Evolutionary conservation across 2,329 filamentous ascomycete species (phyloP).

Genomic region (Trichophyton verrucosum): DNA sequence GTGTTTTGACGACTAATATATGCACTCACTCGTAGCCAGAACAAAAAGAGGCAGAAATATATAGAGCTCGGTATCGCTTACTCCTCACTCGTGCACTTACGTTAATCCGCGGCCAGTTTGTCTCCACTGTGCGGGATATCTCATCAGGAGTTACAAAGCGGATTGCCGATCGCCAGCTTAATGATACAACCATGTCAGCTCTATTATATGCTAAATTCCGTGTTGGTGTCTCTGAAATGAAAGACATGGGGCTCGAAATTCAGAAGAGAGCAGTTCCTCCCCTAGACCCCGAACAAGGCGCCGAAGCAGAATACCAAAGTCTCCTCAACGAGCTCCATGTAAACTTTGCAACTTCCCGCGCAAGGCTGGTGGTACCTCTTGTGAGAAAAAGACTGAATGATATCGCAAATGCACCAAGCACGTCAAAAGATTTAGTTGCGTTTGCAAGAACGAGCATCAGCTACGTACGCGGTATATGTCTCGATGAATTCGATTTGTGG

Average conservation of each 20-base stretch:
- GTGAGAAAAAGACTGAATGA: slow-evolving; percentile 48
- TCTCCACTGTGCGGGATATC: slow-evolving; percentile 49
- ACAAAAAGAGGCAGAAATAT: slow-evolving; percentile 78
- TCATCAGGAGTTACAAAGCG: slow-evolving; percentile 50
- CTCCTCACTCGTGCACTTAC: slow-evolving; percentile 59
- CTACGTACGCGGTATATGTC: slow-evolving; percentile 52
- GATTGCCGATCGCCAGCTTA: slow-evolving; percentile 54
- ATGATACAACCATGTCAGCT: slow-evolving; percentile 59
- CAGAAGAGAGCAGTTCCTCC: slow-evolving; percentile 53
- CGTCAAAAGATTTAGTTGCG: slow-evolving; percentile 50
- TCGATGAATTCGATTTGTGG: slow-evolving; percentile 58
- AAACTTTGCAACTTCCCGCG: slow-evolving; percentile 48
- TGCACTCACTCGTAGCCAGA: slow-evolving; percentile 43
- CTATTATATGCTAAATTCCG: slow-evolving; percentile 60
- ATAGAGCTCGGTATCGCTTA: slow-evolving; percentile 74
- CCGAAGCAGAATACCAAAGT: slow-evolving; percentile 53
- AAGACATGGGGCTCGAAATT: slow-evolving; percentile 54
- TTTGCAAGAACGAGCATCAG: slow-evolving; percentile 54
- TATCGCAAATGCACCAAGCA: slow-evolving; percentile 46
- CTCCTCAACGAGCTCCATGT: slow-evolving; percentile 53
- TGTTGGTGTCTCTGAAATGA: slow-evolving; percentile 52
- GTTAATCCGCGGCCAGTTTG: slow-evolving; percentile 55
- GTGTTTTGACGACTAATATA: slow-evolving; percentile 9
- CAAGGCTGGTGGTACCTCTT: slow-evolving; percentile 48
- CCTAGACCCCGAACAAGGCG: slow-evolving; percentile 45